These are phyloP conservation scores for Cytospora piceae DNA, from an alignment of 2,329 filamentous ascomycete genomes.

Conservation along the genomic window DNA sequence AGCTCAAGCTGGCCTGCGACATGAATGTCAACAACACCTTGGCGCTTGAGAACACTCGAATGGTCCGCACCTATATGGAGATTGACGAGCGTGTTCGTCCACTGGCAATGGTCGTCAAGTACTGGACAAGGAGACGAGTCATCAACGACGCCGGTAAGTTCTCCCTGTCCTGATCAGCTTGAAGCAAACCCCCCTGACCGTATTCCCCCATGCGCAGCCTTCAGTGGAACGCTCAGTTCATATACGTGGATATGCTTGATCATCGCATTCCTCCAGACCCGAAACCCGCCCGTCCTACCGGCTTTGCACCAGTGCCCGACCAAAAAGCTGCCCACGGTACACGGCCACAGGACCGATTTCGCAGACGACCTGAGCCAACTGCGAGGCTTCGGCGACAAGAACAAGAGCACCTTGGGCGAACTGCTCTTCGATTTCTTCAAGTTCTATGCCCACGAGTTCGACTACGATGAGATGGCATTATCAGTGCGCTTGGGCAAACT, in stretches of 20 bases:
- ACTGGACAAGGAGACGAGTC: constrained; percentile 92
- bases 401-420: constrained; percentile 80
- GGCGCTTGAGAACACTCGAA: constrained; percentile 92
- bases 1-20: constrained; percentile 85
- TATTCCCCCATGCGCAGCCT: constrained; percentile 57
- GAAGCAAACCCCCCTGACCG: constrained; percentile 5
- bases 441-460: constrained; percentile 90
- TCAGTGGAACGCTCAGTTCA: constrained; percentile 92
- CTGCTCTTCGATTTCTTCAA: constrained; percentile 96
- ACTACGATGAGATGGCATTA: constrained; percentile 82
- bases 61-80: constrained; percentile 97
- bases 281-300: constrained; percentile 81
- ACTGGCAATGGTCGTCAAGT: constrained; percentile 94
- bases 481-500: constrained; percentile 83
- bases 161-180: not conserved
- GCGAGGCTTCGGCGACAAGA: constrained; percentile 73
- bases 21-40: constrained; percentile 99
- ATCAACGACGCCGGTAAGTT: constrained; percentile 92
- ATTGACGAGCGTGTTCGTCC: constrained; percentile 89
- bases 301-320: constrained; percentile 77
- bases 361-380: constrained; percentile 83
- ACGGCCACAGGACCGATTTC: constrained; percentile 75
- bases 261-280: constrained; percentile 90
- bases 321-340: constrained; percentile 61
- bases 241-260: constrained; percentile 99